Evolutionary conservation across 2,329 filamentous ascomycete species (phyloP), one percentile per base, ranked within the genome.

Genomic region (Colletotrichum filicis): DNA sequence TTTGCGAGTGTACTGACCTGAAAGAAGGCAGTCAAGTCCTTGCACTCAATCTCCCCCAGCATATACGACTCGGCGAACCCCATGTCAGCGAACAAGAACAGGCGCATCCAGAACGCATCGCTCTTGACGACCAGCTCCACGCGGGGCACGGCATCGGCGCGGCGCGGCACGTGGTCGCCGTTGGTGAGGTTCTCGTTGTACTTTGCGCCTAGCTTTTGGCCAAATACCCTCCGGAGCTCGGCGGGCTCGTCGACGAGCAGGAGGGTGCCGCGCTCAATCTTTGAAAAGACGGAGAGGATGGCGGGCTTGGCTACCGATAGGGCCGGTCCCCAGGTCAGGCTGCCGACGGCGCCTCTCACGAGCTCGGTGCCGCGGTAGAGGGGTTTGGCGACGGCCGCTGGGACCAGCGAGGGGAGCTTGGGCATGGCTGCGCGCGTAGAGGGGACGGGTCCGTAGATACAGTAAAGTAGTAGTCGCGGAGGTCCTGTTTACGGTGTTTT

Each of bases 11-110:
- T n/a, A 74, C 82, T 77, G 78, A 91, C 89, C 79, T 89, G 88
- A 80, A 95, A 94, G 79, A 94, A 93, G 2, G 87, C 86, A 1
- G 91, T 91, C 76, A 95, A 79, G 79, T 94, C 89, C 12, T 87
- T 83, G 73, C 92, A 94, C 64, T 90, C 88, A 32, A 94, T 86
- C 79, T 94, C 92, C 57, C 90, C 91, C 19, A 94, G 85, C 91
- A 94, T 94, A 78, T 93, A 94, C 32, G 91, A 89, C 79, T 93
- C 91, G 14, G 92, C 90, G 75, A 94, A 93, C 3, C 92, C 92
- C 91, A 94, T 94, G 80, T 94, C 92, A 49, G 90, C 91, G 78
- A 93, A 93, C 32, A 94, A 82, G 58, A 92, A 86, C 64, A 93
- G 81, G 53, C 92, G 87, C 77, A 93, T 87, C 92, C 92, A 94